Evolutionary conservation across 768 basidiomycete genomes (phyloP), one percentile per base, ranked within the genome.

Genomic region (Suillus spraguei): DNA sequence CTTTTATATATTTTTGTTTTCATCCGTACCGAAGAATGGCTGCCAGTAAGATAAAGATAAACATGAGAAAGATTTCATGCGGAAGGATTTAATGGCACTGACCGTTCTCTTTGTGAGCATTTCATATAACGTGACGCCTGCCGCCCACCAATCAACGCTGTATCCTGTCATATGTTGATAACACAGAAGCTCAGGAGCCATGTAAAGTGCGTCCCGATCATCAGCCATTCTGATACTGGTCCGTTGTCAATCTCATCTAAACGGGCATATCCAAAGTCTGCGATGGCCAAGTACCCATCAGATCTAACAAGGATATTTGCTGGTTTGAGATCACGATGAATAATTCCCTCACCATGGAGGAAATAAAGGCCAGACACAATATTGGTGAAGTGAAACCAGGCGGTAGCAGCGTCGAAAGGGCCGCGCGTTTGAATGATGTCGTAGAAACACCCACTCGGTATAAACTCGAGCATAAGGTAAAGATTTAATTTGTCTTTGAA

Each of bases 301-400:
- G 28, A 28, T 28, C 28, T 28, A 28, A 28, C 28, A 28, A 28
- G 28, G 28, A 28, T 28, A 28, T 28, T 28, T 28, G 28, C 28
- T 28, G 28, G 28, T 28, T 28, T 28, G 28, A 28, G 28, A 28
- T 28, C 28, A 28, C 28, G 28, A 28, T 28, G 28, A 28, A 28
- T 28, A 4, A 28, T 28, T 28, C 28, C 28, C 28, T 28, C 70
- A 0, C 63, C 61, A 60, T 83, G 80, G 2, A 88, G 69, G 67
- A 83, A 84, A 14, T 79, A 74, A 35, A 88, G 68, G 14, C 77
- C 87, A 49, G 79, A 78, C 13, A 79, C 78, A 47, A 87, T 80
- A 66, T 87, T 87, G 32, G 81, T 74, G 66, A 81, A 83, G 72
- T 86, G 88, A 72, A 89, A 89, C 6, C 76, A 75, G 8, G 77